Evolutionary conservation across 2,329 filamentous ascomycete genomes (phyloP).

Genomic region (Colletotrichum zoysiae): DNA sequence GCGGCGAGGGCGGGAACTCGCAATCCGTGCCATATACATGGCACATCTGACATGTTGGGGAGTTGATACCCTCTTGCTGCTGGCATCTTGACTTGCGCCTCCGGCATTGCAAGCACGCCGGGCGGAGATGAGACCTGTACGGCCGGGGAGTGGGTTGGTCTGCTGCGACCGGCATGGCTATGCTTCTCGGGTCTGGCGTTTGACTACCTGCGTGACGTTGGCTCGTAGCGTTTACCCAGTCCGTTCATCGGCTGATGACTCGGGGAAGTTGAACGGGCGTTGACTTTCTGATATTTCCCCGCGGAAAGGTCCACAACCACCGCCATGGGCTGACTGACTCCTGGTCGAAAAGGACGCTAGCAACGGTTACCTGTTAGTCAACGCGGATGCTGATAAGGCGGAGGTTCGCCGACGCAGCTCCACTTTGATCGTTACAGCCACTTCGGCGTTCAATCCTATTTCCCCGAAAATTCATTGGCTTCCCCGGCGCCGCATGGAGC

Average conservation of each 20-base stretch:
- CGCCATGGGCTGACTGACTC: conserved; percentile 22
- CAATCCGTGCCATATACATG: conserved; percentile 69
- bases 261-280: conserved; percentile 33
- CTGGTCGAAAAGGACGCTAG: conserved; percentile 27
- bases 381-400: conserved; percentile 40
- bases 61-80: conserved; percentile 60
- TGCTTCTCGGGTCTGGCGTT: conserved; percentile 2
- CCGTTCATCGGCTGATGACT: conserved; percentile 35
- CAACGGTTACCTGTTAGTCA: conserved; percentile 34
- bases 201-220: not conserved
- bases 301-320: conserved; percentile 38
- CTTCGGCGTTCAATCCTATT: conserved; percentile 21
- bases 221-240: conserved; percentile 26
- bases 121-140: conserved; percentile 72
- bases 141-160: conserved; percentile 55
- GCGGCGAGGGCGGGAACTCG: conserved; percentile 57
- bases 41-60: conserved; percentile 68
- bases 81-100: conserved; percentile 73
- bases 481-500: conserved; percentile 14
- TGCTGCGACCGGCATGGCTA: conserved; percentile 25
- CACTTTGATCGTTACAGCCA: conserved; percentile 18
- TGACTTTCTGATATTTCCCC: conserved; percentile 39
- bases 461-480: conserved; percentile 5
- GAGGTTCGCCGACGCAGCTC: conserved; percentile 38
- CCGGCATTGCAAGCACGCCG: conserved; percentile 71